These are phyloP conservation scores for Trichosporon sp. DNA, from an alignment of 1,284 basidiomycete species.

Conservation along the genomic window DNA sequence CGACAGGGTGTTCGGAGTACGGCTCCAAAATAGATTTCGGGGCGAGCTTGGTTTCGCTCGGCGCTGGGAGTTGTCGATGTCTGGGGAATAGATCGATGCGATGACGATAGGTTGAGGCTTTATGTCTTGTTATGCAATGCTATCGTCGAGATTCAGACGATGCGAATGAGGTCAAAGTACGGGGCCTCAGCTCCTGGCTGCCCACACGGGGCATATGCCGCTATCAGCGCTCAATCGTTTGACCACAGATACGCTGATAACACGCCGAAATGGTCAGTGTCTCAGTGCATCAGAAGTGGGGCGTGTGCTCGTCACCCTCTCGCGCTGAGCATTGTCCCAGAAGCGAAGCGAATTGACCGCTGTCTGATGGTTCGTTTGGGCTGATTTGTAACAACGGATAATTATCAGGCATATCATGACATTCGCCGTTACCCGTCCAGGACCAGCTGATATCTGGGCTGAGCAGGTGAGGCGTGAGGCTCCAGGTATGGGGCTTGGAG, in stretches of 20 bases:
- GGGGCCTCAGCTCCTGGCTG: background rate
- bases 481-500: too few species aligned
- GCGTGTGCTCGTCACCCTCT: background rate
- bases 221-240: background rate
- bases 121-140: background rate
- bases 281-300: background rate
- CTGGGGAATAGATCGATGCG: background rate
- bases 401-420: background rate
- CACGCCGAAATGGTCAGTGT: background rate
- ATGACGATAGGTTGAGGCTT: background rate
- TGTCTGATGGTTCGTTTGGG: background rate
- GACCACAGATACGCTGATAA: slow-evolving; percentile 1
- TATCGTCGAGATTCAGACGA: background rate
- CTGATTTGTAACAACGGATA: background rate
- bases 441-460: background rate
- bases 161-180: background rate
- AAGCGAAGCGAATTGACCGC: background rate
- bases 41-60: background rate
- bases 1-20: background rate
- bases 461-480: background rate
- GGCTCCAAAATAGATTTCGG: background rate
- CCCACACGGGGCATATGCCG: background rate
- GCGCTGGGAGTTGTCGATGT: background rate
- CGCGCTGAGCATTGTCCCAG: background rate
- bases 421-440: background rate